Base-by-base conservation (phyloP, 148 eudicot genomes). In the Silene conica region DNA sequence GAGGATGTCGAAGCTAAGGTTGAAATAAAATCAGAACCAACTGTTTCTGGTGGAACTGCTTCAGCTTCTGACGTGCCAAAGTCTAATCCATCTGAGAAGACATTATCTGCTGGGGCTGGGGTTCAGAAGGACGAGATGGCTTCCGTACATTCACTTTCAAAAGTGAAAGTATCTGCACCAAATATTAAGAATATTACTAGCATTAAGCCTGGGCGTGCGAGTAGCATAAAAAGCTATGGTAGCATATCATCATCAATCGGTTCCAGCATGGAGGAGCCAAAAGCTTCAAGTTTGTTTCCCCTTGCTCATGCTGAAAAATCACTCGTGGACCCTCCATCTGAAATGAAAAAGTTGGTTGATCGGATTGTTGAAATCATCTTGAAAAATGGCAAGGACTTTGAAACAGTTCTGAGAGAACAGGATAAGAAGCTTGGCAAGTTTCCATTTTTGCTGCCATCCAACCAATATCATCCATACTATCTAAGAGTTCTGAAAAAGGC, bases 301-400 rank as follows among this genome's bases (percentile, higher is more conserved):
- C 55, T 70, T 20, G 68, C 86, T 26, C 82, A 82, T 69, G 81
- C 56, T 76, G 94, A 84, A 84, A 76, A 79, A 16, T 69, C 78
- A 68, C 28, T 87, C 72, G 31, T 86, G 52, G 97, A 92, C 67
- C 98, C 99, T 76, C 97, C 99, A 22, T 82, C 91, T 55, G 96
- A 96, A 41, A 63, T 89, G 23, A 92, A 86, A 80, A 87, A 84
- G 74, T 75, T 87, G 83, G 80, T 96, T 63, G 90, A 87, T 67
- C 89, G 87, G 80, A 83, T 96, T 62, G 97, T 89, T 75, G 99
- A 96, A 72, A 85, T 92, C 77, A 81, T 92, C 73, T 25, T 85
- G 82, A 92, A 87, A 79, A 92, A 92, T 76, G 99, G 99, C 48
- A 88, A 74, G 71, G 89, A 89, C 77, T 96, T 90, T 89, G 99